These are phyloP conservation scores for Flaveria sonorensis DNA, from an alignment of 129 eudicot genomes.

Conservation along the genomic window DNA sequence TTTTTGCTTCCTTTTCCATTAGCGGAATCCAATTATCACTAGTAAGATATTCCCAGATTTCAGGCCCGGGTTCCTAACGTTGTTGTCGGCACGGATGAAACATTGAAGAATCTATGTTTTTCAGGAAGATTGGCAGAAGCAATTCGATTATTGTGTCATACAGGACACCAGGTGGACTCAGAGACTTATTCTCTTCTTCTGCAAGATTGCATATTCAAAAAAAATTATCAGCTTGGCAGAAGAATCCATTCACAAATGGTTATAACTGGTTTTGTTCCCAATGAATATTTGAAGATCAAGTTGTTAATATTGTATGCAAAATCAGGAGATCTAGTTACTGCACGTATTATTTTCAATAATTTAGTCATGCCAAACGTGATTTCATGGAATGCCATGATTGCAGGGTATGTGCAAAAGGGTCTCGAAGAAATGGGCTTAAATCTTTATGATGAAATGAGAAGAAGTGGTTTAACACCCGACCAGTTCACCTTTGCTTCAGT, in stretches of 20 bases:
- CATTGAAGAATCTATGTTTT: conserved; percentile 67
- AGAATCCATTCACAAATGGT: conserved; percentile 84
- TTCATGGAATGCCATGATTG: conserved; percentile 92
- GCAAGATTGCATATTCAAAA: conserved; percentile 88
- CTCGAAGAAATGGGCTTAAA: conserved; percentile 62
- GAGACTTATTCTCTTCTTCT: conserved; percentile 80
- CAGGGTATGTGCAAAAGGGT: conserved; percentile 89
- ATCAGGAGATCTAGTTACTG: conserved; percentile 69
- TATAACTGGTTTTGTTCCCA: conserved; percentile 61
- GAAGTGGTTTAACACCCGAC: conserved; percentile 64
- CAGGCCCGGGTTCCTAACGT: conserved; percentile 51
- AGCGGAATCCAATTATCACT: conserved; percentile 52
- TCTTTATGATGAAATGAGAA: conserved; percentile 67
- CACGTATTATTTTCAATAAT: conserved; percentile 56
- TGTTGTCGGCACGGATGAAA: conserved; percentile 49
- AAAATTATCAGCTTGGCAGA: conserved; percentile 50
- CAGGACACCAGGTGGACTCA: conserved; percentile 48
- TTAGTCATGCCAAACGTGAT: conserved; percentile 54
- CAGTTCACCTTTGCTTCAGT: conserved; percentile 88
- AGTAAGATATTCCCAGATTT: conserved; percentile 73
- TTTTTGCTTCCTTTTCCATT: conserved; percentile 26
- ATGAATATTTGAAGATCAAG: conserved; percentile 70
- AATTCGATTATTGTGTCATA: conserved; percentile 59
- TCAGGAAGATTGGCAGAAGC: conserved; percentile 81
- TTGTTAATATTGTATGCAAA: conserved; percentile 83